Base-by-base conservation (phyloP, 441 rosid species). In the Croton setiger region DNA sequence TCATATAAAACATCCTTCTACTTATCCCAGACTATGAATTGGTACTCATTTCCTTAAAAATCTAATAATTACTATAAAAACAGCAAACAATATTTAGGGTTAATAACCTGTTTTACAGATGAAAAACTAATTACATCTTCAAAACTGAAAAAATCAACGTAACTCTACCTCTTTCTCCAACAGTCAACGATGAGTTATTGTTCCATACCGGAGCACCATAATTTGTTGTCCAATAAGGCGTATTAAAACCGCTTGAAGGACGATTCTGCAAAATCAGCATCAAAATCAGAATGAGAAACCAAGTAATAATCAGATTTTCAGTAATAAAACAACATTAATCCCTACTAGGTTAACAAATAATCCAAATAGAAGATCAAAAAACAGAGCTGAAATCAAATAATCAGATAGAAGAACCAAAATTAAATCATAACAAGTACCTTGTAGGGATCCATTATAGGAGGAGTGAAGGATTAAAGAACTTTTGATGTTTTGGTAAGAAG, bases 171-270 rank as follows among this genome's bases (percentile, higher is more conserved):
- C 99, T 82, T 43, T 92, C 67, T 67, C 99, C 99, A 70, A 95
- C 89, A 37, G 99, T 92, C 81, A 90, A 67, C 37, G 97, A 87
- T 0, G 93, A 86, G 79, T 81, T 86, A 81, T 95, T 88, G 90
- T 92, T 95, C 80, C 87, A 92, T 39, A 95, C 90, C 0, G 99
- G 98, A 75, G 92, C 76, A 59, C 99, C 99, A 4, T 91, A 88
- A 75, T 95, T 95, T 10, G 96, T 86, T 15, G 99, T 92, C 85
- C 82, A 92, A 78, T 84, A 90, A 0, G 89, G 83, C 7, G 96
- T 51, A 76, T 82, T 80, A 83, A 66, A 82, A 11, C 92, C 87
- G 60, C 96, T 92, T 43, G 99, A 89, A 7, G 99, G 98, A 4
- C 93, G 95, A 73, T 76, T 44, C 98, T 92, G 88, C 71, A 76